Conservation (phyloP, 148 eudicot species). For the Polygonum maritimum region DNA sequence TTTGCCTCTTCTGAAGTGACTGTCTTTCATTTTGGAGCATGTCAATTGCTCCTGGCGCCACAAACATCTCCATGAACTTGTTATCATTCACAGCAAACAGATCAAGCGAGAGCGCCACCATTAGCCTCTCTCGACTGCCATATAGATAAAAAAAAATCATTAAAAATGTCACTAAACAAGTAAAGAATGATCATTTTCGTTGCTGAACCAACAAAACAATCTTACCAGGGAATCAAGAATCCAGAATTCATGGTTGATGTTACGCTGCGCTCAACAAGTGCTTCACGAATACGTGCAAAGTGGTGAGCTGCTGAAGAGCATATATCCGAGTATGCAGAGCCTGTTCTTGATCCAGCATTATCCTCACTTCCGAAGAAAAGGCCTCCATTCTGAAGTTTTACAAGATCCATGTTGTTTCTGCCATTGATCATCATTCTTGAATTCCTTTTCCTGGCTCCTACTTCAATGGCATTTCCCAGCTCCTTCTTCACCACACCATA, state of each 20-base stretch:
- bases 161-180: neutral
- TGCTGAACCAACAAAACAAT: slow-evolving; percentile 2
- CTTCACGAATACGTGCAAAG: slow-evolving; percentile 96
- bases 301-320: slow-evolving; percentile 83
- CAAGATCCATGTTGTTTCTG: slow-evolving; percentile 28
- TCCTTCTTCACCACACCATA: slow-evolving; percentile 72
- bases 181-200: neutral
- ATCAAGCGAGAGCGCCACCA: slow-evolving; percentile 77
- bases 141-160: slow-evolving; percentile 5
- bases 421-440: slow-evolving; percentile 46
- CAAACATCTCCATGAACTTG: slow-evolving; percentile 98
- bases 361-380: slow-evolving; percentile 40
- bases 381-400: slow-evolving; percentile 39
- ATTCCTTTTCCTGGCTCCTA: slow-evolving; percentile 72
- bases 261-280: slow-evolving; percentile 82
- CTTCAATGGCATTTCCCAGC: slow-evolving; percentile 52
- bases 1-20: slow-evolving; percentile 87
- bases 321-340: slow-evolving; percentile 77
- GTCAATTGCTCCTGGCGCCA: slow-evolving; percentile 90
- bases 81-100: slow-evolving; percentile 85
- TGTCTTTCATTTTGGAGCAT: slow-evolving; percentile 58
- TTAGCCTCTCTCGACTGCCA: slow-evolving; percentile 69
- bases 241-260: slow-evolving; percentile 84
- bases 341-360: slow-evolving; percentile 35
- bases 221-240: slow-evolving; percentile 88